Evolutionary conservation across 495 filamentous ascomycete species (phyloP).

Genomic region (Hypoxylon rickii): DNA sequence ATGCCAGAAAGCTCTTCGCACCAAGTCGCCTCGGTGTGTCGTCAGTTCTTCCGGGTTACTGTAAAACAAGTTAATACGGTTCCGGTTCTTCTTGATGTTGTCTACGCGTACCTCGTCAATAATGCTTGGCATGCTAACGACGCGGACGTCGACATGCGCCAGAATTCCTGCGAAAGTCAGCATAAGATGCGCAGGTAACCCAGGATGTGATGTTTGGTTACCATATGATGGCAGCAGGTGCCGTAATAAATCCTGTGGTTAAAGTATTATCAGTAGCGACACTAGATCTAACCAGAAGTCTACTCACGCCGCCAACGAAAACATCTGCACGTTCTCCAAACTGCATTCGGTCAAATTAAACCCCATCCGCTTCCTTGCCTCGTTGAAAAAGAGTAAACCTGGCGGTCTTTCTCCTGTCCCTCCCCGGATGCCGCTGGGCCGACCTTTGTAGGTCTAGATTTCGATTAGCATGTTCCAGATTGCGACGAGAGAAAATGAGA

Average conservation of each 20-base stretch:
- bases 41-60: slow-evolving; percentile 55
- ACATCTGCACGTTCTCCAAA: slow-evolving; percentile 62
- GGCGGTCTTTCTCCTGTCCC: slow-evolving; percentile 55
- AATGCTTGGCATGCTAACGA: slow-evolving; percentile 58
- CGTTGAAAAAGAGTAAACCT: slow-evolving; percentile 62
- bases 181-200: slow-evolving; percentile 2
- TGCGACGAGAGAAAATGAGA: background rate
- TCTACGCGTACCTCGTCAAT: slow-evolving; percentile 49
- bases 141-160: slow-evolving; percentile 58
- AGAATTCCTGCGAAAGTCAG: slow-evolving; percentile 55
- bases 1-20: slow-evolving; percentile 63
- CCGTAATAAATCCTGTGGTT: slow-evolving; percentile 56
- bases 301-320: slow-evolving; percentile 56
- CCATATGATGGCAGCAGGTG: slow-evolving; percentile 54
- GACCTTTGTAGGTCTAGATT: slow-evolving; percentile 43
- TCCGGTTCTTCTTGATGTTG: background rate
- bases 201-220: slow-evolving; percentile 29
- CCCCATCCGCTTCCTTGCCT: slow-evolving; percentile 61
- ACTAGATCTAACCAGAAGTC: background rate
- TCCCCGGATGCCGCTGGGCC: slow-evolving; percentile 58
- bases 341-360: slow-evolving; percentile 59
- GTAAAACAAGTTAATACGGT: slow-evolving; percentile 15
- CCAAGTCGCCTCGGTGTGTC: slow-evolving; percentile 51
- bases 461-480: slow-evolving; percentile 1
- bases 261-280: slow-evolving; percentile 4